Base-by-base conservation (phyloP, 257 asterid species). In the Plantago ovata region DNA sequence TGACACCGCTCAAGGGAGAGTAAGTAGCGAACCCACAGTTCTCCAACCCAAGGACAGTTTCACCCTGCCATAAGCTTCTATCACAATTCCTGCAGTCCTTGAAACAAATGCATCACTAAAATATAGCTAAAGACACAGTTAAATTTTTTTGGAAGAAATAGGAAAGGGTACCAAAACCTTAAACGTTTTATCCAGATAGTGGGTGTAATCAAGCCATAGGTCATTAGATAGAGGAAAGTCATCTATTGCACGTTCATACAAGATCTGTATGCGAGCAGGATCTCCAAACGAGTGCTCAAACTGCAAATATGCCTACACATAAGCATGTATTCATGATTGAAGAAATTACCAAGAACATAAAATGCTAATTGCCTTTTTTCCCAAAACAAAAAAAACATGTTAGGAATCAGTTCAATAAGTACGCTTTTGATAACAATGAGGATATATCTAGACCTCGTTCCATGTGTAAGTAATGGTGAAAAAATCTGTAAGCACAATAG, bases 1-100 rank as follows among this genome's bases (percentile, higher is more conserved):
- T 66, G 79, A 66, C 82, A 45, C 14, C 99, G 97, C 70, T 93
- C 97, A 62, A 93, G 80, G 60, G 79, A 74, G 38, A 84, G 85
- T 69, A 89, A 74, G 75, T 84, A 86, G 53, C 79, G 81, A 75
- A 80, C 89, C 99, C 99, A 93, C 56, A 89, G 64, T 58, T 89
- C 94, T 61, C 96, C 96, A 52, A 86, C 72, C 96, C 97, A 89
- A 49, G 95, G 94, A 72, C 97, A 93, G 82, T 93, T 93, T 73
- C 92, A 97, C 97, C 79, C 96, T 77, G 69, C 75, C 67, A 72
- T 93, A 84, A 58, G 80, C 81, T 20, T 83, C 89, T 78, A 77
- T 87, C 73, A 84, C 94, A 65, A 84, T 75, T 59, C 78, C 84
- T 59, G 96, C 82, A 45, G 89, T 77, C 98, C 89, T 83, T 63